Evolutionary conservation across 106 monocot genomes (phyloP).

Genomic region (Amphibolis antarctica): DNA sequence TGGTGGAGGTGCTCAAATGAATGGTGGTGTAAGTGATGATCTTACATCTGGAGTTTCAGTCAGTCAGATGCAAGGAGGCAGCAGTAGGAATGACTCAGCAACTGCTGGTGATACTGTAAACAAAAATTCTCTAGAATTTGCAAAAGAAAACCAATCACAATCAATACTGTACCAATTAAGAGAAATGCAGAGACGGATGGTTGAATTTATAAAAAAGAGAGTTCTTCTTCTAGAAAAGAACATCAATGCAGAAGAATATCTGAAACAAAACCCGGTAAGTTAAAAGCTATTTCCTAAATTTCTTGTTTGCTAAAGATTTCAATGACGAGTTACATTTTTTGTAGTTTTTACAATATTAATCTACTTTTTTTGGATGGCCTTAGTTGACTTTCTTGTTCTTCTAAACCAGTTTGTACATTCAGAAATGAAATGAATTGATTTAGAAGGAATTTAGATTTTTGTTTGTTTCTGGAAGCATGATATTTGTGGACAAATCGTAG

Average conservation of each 20-base stretch:
- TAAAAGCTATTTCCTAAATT: background rate
- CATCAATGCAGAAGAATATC: slow-evolving; percentile 53
- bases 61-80: background rate
- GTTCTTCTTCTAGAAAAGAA: slow-evolving; percentile 78
- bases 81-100: slow-evolving; percentile 6
- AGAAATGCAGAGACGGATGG: slow-evolving; percentile 75
- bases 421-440: too few species aligned
- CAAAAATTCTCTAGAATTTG: slow-evolving; percentile 38
- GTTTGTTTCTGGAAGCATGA: too few species aligned
- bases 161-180: slow-evolving; percentile 37
- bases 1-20: slow-evolving; percentile 12
- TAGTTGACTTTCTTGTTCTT: too few species aligned
- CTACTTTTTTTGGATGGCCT: too few species aligned
- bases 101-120: slow-evolving; percentile 9
- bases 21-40: slow-evolving; percentile 27
- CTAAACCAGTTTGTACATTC: too few species aligned
- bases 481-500: too few species aligned
- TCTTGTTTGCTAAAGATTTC: background rate
- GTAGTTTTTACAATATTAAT: too few species aligned
- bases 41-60: background rate
- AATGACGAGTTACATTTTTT: too few species aligned
- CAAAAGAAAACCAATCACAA: slow-evolving; percentile 28
- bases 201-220: slow-evolving; percentile 81
- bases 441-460: too few species aligned
- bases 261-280: slow-evolving; percentile 26